Evolutionary conservation across 345 rosid species (phyloP), one percentile per base, ranked within the genome.

Genomic region (Bruguiera gymnorhiza): DNA sequence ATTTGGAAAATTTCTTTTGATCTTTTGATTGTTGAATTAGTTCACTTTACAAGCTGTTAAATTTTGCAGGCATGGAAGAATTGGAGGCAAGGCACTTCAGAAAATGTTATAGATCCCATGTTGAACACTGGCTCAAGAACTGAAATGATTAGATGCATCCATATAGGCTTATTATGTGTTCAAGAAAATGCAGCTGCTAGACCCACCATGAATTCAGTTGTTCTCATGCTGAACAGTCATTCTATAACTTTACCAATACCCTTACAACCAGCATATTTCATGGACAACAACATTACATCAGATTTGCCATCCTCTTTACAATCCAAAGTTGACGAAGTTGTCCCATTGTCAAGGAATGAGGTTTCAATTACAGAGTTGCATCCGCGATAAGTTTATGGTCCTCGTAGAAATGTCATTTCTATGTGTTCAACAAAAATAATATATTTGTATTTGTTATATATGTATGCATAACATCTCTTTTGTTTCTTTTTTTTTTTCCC

Each of bases 101-200:
- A 37, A 6, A 37, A 37, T 37, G 2, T 37, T 8, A 37, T 37
- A 37, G 43, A 37, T 37, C 43, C 43, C 43, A 7, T 0, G 8
- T 8, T 37, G 43, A 37, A 37, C 1, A 7, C 1, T 7, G 43
- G 43, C 8, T 37, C 43, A 8, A 37, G 43, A 37, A 37, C 10
- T 37, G 43, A 37, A 37, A 37, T 37, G 43, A 37, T 8, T 37
- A 8, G 43, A 37, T 37, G 43, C 43, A 8, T 37, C 10, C 43
- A 37, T 37, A 37, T 37, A 6, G 43, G 10, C 43, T 37, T 37
- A 37, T 10, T 37, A 1, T 37, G 82, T n/a, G 76, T 78, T 68
- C 83, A 83, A 23, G 81, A 79, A 66, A 71, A 62, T 13, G 66
- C 18, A 21, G 21, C 65, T 20, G 73, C 50, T 26, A 50, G 66